Conservation (phyloP, 1,139 yeast species). For the Casaregolazyma lundiana region DNA sequence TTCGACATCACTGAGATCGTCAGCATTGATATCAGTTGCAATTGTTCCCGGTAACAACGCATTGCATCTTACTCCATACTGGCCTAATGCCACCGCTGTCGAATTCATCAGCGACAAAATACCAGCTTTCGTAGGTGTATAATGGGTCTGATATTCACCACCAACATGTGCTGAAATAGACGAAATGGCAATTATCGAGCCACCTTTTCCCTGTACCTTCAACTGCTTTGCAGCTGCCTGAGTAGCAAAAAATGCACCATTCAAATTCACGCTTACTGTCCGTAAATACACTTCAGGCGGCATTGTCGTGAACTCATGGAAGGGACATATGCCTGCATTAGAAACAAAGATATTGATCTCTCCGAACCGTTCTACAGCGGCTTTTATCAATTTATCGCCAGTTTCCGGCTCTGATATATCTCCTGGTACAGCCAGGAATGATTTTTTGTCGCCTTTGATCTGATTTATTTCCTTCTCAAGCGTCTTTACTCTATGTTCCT, state of each 20-base stretch:
- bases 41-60: constrained; percentile 45
- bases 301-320: constrained; percentile 37
- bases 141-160: constrained; percentile 37
- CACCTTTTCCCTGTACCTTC: constrained; percentile 44
- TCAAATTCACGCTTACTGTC: constrained; percentile 40
- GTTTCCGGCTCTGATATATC: constrained; percentile 41
- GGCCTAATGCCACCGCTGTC: constrained; percentile 42
- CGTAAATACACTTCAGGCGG: constrained; percentile 37
- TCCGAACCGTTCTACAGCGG: constrained; percentile 38
- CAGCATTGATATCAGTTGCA: constrained; percentile 39
- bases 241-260: constrained; percentile 43
- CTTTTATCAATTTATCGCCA: constrained; percentile 33
- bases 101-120: constrained; percentile 43
- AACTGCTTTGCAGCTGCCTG: constrained; percentile 46
- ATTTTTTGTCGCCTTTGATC: constrained; percentile 14
- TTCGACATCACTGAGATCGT: constrained; percentile 40
- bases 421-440: constrained; percentile 39
- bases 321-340: constrained; percentile 45
- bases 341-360: constrained; percentile 42
- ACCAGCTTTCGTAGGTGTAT: constrained; percentile 49
- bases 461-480: constrained; percentile 29
- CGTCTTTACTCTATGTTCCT: constrained; percentile 27
- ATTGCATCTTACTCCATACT: constrained; percentile 30
- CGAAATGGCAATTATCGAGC: constrained; percentile 39
- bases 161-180: constrained; percentile 36